phyloP scores from a whole-genome alignment of 805 yeast genomes.

The Lipomyces orientalis region DNA sequence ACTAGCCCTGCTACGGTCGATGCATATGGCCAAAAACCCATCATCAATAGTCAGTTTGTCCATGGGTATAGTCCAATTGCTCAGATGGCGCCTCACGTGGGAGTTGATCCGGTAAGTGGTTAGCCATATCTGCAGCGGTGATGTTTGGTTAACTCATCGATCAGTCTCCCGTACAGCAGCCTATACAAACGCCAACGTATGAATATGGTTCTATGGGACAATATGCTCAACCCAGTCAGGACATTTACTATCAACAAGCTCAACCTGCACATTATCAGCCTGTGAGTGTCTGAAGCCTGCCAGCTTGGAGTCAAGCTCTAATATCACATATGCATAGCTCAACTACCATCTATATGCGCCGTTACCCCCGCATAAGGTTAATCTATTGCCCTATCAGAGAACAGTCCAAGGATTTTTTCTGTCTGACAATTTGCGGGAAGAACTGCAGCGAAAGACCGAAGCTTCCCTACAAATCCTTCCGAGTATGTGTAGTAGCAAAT shows the following conservation, averaged over 20 bases:
- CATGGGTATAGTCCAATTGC: slow-evolving; percentile 20
- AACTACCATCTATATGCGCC: slow-evolving; percentile 93
- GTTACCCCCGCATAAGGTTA: slow-evolving; percentile 71
- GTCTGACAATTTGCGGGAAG: slow-evolving; percentile 71
- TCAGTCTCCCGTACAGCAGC: slow-evolving; percentile 5
- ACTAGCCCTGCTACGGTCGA: slow-evolving; percentile 12
- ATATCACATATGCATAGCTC: slow-evolving; percentile 42
- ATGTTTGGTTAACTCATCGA: not conserved
- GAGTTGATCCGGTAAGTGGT: slow-evolving; percentile 18
- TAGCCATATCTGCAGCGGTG: not conserved
- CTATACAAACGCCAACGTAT: slow-evolving; percentile 16
- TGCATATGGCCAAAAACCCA: slow-evolving; percentile 13
- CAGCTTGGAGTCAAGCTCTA: not conserved
- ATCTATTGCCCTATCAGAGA: slow-evolving; percentile 72
- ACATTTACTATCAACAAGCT: slow-evolving; percentile 42
- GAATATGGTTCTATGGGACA: slow-evolving; percentile 21
- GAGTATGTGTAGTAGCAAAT: slow-evolving; percentile 17
- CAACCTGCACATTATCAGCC: slow-evolving; percentile 39
- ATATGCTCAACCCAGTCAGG: slow-evolving; percentile 20
- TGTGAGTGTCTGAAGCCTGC: slow-evolving; percentile 18
- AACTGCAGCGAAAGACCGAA: slow-evolving; percentile 73
- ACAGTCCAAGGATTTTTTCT: slow-evolving; percentile 73
- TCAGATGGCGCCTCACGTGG: slow-evolving; percentile 13
- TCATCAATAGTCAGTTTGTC: slow-evolving; percentile 15
- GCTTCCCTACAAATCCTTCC: slow-evolving; percentile 75